A percentile compares a stretch with the other conserved stretches of the same genome.
Evolutionary conservation across 805 yeast genomes (phyloP).

Genomic region (Lipomyces yamadae): DNA sequence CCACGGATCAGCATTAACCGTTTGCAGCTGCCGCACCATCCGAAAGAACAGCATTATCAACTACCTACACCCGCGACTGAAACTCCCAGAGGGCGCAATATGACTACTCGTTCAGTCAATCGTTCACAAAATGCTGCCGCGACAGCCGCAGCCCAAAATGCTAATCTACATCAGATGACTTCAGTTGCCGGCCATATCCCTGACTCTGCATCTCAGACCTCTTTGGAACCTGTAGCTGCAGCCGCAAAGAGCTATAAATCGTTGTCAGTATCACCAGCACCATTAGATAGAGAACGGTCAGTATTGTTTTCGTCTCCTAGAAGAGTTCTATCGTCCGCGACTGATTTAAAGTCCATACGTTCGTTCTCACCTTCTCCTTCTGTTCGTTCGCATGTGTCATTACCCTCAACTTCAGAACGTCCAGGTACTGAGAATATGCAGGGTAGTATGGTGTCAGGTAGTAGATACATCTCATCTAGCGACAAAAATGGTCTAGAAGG

Average conservation of each 20-base stretch:
- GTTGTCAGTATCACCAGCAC: not conserved
- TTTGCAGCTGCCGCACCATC: not conserved
- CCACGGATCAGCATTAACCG: not conserved
- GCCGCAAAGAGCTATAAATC: constrained; percentile 3
- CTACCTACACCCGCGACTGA: not conserved
- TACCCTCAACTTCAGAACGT: not conserved
- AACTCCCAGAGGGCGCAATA: not conserved
- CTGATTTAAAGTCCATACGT: not conserved
- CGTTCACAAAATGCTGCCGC: constrained; percentile 6
- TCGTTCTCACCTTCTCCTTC: constrained; percentile 4
- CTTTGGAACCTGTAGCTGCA: constrained; percentile 1
- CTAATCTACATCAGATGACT: not conserved
- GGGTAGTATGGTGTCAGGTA: not conserved
- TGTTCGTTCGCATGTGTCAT: not conserved
- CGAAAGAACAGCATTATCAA: not conserved
- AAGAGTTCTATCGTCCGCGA: not conserved
- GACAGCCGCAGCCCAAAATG: constrained; percentile 1
- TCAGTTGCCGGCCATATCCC: not conserved
- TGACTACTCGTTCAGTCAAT: not conserved
- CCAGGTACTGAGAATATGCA: not conserved
- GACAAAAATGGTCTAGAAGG: not conserved
- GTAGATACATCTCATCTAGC: not conserved
- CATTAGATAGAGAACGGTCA: not conserved
- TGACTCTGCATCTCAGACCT: not conserved
- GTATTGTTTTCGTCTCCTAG: not conserved